Evolutionary conservation across 1,284 basidiomycete genomes (phyloP).

Genomic region (Ustilago loliicola): DNA sequence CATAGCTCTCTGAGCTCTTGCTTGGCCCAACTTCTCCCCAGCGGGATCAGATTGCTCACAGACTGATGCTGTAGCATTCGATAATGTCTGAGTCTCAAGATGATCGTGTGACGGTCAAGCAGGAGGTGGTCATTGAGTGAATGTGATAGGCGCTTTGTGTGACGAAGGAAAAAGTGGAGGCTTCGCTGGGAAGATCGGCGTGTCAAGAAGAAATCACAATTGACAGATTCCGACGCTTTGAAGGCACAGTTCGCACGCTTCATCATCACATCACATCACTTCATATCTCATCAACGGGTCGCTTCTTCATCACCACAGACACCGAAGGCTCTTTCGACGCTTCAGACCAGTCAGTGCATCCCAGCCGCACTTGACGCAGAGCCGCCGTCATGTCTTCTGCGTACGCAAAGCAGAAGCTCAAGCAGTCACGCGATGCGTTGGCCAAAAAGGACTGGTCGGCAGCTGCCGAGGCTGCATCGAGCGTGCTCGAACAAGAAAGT

Average conservation of each 20-base stretch:
- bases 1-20: background rate
- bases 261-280: constrained; percentile 17
- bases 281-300: background rate
- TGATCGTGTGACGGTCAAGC: background rate
- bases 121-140: background rate
- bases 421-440: constrained; percentile 60
- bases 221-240: background rate
- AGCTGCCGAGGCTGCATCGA: constrained; percentile 46
- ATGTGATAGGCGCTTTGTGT: background rate
- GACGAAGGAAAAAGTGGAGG: constrained; percentile 32
- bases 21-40: too few species aligned
- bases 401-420: constrained; percentile 62
- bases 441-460: constrained; percentile 56
- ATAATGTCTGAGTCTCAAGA: too few species aligned
- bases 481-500: constrained; percentile 61
- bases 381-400: constrained; percentile 41
- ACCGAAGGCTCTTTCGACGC: background rate
- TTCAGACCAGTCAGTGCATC: background rate
- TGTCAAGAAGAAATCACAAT: constrained; percentile 30
- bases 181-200: background rate
- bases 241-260: constrained; percentile 6
- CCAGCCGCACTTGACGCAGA: background rate
- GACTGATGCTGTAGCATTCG: too few species aligned
- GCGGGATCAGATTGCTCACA: too few species aligned
- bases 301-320: constrained; percentile 2